phyloP scores from a whole-genome alignment of 345 rosid genomes.

The Heritiera fomes region DNA sequence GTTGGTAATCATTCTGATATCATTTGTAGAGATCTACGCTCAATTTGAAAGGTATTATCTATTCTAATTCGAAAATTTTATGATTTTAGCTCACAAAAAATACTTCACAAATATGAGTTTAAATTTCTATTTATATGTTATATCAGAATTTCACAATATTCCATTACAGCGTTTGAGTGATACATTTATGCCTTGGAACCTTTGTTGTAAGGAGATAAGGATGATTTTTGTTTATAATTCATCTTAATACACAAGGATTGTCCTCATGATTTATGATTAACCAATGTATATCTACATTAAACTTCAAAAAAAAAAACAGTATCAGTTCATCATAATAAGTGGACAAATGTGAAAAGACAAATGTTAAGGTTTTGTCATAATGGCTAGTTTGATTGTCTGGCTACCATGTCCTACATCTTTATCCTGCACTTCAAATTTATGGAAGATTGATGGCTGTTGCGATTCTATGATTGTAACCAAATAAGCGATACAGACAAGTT shows the following conservation, averaged over 20 bases:
- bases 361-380: slow-evolving; percentile 91
- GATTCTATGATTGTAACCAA: slow-evolving; percentile 48
- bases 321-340: slow-evolving; percentile 32
- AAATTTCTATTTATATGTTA: no score
- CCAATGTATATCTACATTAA: slow-evolving; percentile 8
- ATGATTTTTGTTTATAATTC: neutral
- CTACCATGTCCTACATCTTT: slow-evolving; percentile 57
- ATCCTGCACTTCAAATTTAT: slow-evolving; percentile 39
- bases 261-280: neutral
- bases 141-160: no score
- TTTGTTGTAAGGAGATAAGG: neutral
- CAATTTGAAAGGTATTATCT: no score
- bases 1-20: no score
- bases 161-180: no score
- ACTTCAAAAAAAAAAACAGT: slow-evolving; percentile 19
- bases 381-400: slow-evolving; percentile 50
- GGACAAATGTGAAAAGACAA: slow-evolving; percentile 96
- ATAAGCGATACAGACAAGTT: slow-evolving; percentile 48
- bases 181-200: no score
- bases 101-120: no score
- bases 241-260: neutral
- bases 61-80: no score
- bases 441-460: slow-evolving; percentile 36
- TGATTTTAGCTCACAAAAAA: no score
- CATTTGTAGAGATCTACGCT: no score